Evolutionary conservation across 768 basidiomycete genomes (phyloP), one percentile per base, ranked within the genome.

Genomic region (Amanita muscaria): DNA sequence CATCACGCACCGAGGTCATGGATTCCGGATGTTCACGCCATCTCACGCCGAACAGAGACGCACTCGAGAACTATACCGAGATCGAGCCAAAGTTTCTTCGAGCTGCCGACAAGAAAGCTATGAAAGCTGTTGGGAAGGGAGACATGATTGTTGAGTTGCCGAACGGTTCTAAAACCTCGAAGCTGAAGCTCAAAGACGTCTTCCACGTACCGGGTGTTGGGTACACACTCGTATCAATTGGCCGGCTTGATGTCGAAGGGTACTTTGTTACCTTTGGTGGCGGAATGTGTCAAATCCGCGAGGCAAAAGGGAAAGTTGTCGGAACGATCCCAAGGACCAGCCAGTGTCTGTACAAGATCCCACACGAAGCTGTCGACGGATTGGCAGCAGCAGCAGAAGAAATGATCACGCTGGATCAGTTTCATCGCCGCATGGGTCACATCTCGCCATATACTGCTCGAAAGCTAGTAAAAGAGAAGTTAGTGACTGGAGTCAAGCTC

Each of bases 241-340:
- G 27, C 7, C 27, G 27, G 6, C 27, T 29, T 12, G 27, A 29
- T 12, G 27, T 6, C 12, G 27, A 12, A 6, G 27, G 27, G 7
- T 29, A 29, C 27, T 6, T 12, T 12, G 12, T 29, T 6, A 29
- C 12, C 6, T 29, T 29, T 12, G 27, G 27, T 12, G 12, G 27
- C 12, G 27, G 27, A 29, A 6, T 6, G 12, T 29, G 27, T 12
- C 6, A 6, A 12, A 29, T 29, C 12, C 52, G 59, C 1, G 33
- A 49, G 0, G 27, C 30, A 1, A 40, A 64, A 23, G 60, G 56
- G 4, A 38, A 27, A 2, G 50, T 63, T 3, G 55, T 53, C 10
- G 55, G 55, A 27, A 40, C 51, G n/a, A 12, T 31, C 15, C n/a
- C 38, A 3, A 16, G 14, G 15, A 19, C 27, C 27, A 8, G 22